Conservation (phyloP, 495 filamentous ascomycete genomes). For the Penicillium verhagenii region DNA sequence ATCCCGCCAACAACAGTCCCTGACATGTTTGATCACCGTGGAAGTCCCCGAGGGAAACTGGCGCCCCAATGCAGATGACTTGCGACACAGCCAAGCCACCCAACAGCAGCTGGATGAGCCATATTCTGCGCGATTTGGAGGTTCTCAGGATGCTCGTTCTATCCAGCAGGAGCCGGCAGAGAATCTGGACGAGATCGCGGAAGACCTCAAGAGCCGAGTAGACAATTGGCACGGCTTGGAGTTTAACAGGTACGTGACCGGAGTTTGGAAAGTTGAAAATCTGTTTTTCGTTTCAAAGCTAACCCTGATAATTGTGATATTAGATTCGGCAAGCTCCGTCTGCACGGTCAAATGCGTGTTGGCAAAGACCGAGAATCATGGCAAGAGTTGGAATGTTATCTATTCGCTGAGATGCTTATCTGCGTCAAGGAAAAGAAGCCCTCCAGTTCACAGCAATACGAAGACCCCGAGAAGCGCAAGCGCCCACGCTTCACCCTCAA, state of each 20-base stretch:
- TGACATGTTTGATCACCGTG: conserved; percentile 92
- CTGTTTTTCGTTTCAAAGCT: neutral
- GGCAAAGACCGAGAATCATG: conserved; percentile 96
- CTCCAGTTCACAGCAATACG: conserved; percentile 54
- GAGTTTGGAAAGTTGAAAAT: too few relatives aligned
- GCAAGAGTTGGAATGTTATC: conserved; percentile 97
- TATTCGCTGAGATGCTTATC: conserved; percentile 99
- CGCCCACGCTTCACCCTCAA: conserved; percentile 83
- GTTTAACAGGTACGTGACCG: conserved; percentile 57
- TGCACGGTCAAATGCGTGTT: conserved; percentile 89
- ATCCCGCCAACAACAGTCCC: conserved; percentile 89
- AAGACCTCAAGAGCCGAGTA: conserved; percentile 78
- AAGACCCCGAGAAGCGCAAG: conserved; percentile 59
- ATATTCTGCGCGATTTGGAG: conserved; percentile 32
- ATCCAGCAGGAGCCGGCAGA: conserved; percentile 54
- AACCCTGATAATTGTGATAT: neutral
- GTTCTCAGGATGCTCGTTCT: conserved; percentile 31
- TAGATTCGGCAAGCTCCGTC: conserved; percentile 91
- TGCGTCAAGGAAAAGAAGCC: conserved; percentile 96
- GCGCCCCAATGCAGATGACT: conserved; percentile 80
- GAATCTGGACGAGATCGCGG: conserved; percentile 78
- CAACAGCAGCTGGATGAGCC: conserved; percentile 52
- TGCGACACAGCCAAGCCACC: conserved; percentile 62
- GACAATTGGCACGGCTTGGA: conserved; percentile 99
- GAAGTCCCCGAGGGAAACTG: conserved; percentile 94